Evolutionary conservation across 148 eudicot genomes (phyloP), one percentile per base, ranked within the genome.

Genomic region (Nepenthes gracilis): DNA sequence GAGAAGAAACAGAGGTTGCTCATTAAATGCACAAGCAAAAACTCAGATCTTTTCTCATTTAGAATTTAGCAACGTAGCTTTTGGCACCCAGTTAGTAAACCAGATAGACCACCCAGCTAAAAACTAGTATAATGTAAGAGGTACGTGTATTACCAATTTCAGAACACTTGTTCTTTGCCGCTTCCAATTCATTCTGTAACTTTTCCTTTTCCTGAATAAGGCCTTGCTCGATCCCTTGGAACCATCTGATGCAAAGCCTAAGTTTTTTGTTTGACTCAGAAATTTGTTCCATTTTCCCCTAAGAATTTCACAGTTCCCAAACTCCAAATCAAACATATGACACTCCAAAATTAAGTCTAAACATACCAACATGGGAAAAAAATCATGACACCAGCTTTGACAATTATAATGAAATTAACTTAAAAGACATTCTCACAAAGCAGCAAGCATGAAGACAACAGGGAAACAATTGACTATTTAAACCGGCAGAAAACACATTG

Each of bases 281-380:
- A 73, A 73, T 65, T 70, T 81, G 86, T 60, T 79, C 85, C 79
- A 77, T 54, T 61, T 84, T 83, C 12, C 80, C 86, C 94, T 86
- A 65, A 35, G 59, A 49, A n/a, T 6, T 49, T 2, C 6, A 49
- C 13, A 11, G 53, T 49, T 49, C 53, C 12, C 15, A n/a, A 2
- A 49, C 10, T n/a, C 11, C 13, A 32, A 35, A 36, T 40, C 10
- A 49, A 40, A n/a, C 12, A 55, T 4, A 52, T 32, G 32, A 38
- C 37, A 60, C 1, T 7, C 40, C 35, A 12, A n/a, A 43, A 33
- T 3, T 40, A 36, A 61, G 49, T 32, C 55, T 56, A 33, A 35
- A 33, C 13, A 4, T 9, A 40, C 4, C 45, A 8, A 8, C 23
- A 23, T 40, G 8, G 45, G 45, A 40, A 8, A 40, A 8, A 40